Evolutionary conservation across 169 alveolate species (phyloP).

Genomic region (Eimeria maxima): DNA sequence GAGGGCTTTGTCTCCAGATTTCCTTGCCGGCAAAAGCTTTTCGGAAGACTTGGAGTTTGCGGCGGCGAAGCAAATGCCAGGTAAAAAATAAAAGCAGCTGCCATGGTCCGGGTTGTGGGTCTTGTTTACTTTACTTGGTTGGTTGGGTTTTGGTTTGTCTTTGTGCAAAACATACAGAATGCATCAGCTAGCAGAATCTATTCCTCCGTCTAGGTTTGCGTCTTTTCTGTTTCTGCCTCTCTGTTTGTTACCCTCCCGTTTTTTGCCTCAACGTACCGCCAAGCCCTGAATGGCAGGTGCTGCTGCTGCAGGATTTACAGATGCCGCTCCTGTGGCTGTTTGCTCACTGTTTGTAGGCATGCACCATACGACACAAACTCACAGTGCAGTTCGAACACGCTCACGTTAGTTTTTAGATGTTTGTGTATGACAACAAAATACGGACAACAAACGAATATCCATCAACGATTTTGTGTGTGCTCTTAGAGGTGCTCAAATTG

Average conservation of each 20-base stretch:
- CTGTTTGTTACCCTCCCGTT: background rate
- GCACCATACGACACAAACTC: background rate
- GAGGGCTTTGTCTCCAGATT: background rate
- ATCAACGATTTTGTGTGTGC: background rate
- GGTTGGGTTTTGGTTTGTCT: background rate
- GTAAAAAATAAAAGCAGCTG: background rate
- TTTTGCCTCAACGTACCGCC: background rate
- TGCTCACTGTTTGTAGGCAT: background rate
- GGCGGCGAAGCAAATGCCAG: conserved; percentile 45
- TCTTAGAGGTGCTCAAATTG: background rate
- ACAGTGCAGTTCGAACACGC: background rate
- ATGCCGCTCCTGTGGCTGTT: background rate
- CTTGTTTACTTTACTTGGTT: background rate
- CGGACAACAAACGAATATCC: background rate
- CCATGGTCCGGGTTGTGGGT: background rate
- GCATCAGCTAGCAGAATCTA: background rate
- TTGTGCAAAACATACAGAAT: background rate
- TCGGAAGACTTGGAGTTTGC: conserved; percentile 14
- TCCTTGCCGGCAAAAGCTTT: background rate
- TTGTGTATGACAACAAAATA: background rate
- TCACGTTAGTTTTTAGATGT: background rate
- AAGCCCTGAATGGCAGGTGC: background rate
- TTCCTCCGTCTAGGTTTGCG: background rate
- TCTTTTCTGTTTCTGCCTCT: background rate
- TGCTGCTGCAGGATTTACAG: background rate